Conservation (phyloP, 306 rosid species). For the Malus fusca region DNA sequence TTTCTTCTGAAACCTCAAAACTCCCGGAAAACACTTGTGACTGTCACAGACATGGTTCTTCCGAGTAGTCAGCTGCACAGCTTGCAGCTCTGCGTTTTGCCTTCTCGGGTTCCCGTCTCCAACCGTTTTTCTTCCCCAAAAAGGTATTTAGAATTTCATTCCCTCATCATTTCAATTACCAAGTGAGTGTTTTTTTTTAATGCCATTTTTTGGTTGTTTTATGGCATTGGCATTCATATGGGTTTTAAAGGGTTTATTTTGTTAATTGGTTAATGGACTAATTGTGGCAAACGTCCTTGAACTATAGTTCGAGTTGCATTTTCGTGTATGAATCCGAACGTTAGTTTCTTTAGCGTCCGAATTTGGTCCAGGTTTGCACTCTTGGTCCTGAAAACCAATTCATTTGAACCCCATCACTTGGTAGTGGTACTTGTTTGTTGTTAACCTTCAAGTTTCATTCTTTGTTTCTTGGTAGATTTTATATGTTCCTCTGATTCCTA, state of each 20-base stretch:
- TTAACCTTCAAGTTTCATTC: not conserved
- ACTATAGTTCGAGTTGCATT: too few species aligned
- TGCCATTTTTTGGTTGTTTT: not conserved
- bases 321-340: too few species aligned
- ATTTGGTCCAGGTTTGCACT: too few species aligned
- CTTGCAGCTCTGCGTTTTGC: constrained; percentile 40
- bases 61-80: constrained; percentile 28
- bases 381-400: not conserved
- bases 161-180: not conserved
- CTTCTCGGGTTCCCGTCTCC: constrained; percentile 14
- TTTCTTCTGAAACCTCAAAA: not conserved
- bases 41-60: constrained; percentile 30
- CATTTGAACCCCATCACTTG: not conserved
- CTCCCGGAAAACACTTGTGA: not conserved
- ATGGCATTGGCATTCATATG: not conserved
- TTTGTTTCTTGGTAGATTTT: not conserved
- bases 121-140: constrained; percentile 11
- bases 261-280: not conserved
- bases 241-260: not conserved
- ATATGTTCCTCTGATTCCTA: not conserved
- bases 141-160: constrained; percentile 8
- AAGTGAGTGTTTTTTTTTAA: not conserved
- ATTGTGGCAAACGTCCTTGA: not conserved
- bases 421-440: not conserved
- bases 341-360: too few species aligned